Evolutionary conservation across 192 early-diverging fungal genomes (phyloP).

Genomic region (Coemansia sp.): DNA sequence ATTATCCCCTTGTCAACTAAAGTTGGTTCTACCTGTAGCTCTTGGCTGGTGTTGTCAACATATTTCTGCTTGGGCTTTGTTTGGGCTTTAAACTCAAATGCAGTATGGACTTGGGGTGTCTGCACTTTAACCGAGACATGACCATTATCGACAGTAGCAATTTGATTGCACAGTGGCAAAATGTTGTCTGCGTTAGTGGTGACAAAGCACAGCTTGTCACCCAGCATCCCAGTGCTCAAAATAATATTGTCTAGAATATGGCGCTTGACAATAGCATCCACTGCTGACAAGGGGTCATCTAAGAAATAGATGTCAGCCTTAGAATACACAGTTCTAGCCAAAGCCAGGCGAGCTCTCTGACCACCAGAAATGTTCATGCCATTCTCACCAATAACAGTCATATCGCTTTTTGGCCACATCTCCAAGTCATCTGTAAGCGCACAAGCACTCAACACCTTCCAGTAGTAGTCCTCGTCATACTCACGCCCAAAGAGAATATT

Average conservation of each 20-base stretch:
- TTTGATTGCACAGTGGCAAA: conserved; percentile 28
- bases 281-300: conserved; percentile 75
- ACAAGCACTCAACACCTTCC: conserved; percentile 64
- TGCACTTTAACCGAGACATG: conserved; percentile 46
- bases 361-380: conserved; percentile 77
- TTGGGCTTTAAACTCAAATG: conserved; percentile 6
- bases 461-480: conserved; percentile 62
- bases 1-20: neutral
- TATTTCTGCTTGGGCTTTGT: conserved; percentile 17
- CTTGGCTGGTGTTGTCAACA: neutral
- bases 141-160: conserved; percentile 17
- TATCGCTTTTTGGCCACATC: conserved; percentile 62
- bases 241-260: conserved; percentile 69
- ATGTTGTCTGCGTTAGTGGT: conserved; percentile 38
- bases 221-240: conserved; percentile 55
- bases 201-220: conserved; percentile 54
- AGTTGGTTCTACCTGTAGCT: neutral
- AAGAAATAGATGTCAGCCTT: conserved; percentile 70
- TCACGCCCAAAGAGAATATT: conserved; percentile 81
- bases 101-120: conserved; percentile 22
- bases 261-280: conserved; percentile 65
- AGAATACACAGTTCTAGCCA: conserved; percentile 69
- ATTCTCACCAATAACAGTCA: conserved; percentile 72
- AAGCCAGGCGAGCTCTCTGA: conserved; percentile 67
- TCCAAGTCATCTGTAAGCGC: conserved; percentile 68